Evolutionary conservation across 2,329 filamentous ascomycete species (phyloP).

Genomic region (Fusarium sp.): DNA sequence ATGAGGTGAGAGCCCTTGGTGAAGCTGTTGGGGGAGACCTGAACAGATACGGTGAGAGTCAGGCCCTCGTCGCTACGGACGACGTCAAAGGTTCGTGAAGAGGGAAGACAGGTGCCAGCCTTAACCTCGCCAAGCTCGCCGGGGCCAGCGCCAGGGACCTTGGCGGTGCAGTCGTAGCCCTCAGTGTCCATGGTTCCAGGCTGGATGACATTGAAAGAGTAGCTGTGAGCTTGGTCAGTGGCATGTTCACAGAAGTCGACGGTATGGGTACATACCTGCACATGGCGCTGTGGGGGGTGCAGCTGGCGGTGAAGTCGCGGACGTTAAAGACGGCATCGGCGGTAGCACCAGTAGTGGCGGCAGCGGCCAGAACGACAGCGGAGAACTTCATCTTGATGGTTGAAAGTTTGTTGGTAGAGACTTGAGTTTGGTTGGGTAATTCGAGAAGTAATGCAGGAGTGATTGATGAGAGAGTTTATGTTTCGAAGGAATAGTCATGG

Average conservation of each 20-base stretch:
- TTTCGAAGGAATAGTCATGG: background rate
- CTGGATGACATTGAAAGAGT: constrained; percentile 4
- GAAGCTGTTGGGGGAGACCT: background rate
- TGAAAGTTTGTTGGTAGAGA: background rate
- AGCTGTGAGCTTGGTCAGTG: background rate
- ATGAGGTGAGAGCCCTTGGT: background rate
- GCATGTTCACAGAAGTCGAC: background rate
- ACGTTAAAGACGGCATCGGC: constrained; percentile 4
- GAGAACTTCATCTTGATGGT: constrained; percentile 1
- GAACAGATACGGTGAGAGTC: background rate
- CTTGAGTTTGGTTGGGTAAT: background rate
- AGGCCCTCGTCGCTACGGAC: background rate
- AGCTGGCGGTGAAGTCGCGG: background rate
- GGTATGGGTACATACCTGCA: background rate
- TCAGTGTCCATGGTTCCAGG: background rate
- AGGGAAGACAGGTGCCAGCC: background rate
- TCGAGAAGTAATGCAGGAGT: background rate
- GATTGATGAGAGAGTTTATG: background rate
- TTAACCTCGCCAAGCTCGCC: background rate
- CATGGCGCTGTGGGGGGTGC: background rate
- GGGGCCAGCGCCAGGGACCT: background rate
- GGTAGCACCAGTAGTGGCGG: background rate
- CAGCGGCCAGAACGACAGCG: background rate
- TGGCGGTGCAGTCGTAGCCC: background rate
- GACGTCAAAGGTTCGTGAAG: background rate